phyloP scores from a whole-genome alignment of 208 protist genomes.

The Acanthamoeba sp. region DNA sequence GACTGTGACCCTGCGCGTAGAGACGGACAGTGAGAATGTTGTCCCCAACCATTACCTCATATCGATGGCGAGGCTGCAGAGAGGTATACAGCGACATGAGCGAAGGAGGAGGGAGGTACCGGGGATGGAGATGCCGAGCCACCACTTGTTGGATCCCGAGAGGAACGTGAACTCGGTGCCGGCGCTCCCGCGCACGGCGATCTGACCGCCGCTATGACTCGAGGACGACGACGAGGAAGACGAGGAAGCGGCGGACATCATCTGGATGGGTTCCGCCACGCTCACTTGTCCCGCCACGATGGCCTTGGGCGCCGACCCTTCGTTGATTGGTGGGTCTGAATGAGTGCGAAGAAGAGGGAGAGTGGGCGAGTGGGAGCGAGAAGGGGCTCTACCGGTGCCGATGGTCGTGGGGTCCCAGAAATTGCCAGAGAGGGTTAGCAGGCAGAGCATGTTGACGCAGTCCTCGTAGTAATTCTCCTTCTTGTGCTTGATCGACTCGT shows the following conservation, averaged over 20 bases:
- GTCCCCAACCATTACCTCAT: too few species aligned
- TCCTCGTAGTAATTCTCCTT: conserved; percentile 58
- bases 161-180: conserved; percentile 25
- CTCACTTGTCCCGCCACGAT: background rate
- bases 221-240: background rate
- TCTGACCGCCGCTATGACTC: background rate
- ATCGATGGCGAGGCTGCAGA: too few species aligned
- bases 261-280: background rate
- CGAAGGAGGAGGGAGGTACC: background rate
- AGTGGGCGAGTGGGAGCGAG: background rate
- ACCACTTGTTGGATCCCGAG: conserved; percentile 15
- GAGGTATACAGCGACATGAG: background rate
- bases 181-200: background rate
- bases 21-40: too few species aligned
- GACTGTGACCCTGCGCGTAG: background rate
- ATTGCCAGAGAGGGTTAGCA: conserved; percentile 21
- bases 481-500: conserved; percentile 38
- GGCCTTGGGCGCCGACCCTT: background rate
- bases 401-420: conserved; percentile 53
- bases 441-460: conserved; percentile 16
- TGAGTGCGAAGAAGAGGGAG: too few species aligned
- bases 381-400: background rate
- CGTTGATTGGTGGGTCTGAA: too few species aligned
- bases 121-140: conserved; percentile 31
- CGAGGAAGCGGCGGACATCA: background rate